Evolutionary conservation across 805 yeast species (phyloP), one percentile per base, ranked within the genome.

Genomic region (Ascoidea asiatica): DNA sequence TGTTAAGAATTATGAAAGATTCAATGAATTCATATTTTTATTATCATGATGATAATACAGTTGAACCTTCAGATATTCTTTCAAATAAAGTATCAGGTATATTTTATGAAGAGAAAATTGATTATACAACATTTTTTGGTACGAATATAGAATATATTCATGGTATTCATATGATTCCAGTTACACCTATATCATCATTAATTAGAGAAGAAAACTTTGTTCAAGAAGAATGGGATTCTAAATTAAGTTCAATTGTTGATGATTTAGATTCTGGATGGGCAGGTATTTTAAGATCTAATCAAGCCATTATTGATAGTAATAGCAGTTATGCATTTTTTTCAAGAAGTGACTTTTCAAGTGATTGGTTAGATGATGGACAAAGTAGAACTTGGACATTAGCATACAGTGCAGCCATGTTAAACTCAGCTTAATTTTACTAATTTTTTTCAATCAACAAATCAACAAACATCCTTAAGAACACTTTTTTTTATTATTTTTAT

Each of bases 161-260:
- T 52, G 90, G 90, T 4, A 82, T 81, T 48, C 88, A 82, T 57
- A 82, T 81, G 88, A 56, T 82, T 37, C 89, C 89, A 19, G 63
- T 75, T 22, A 79, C 84, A 0, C 82, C 86, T 1, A 66, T 69
- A 17, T 75, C 82, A 20, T 66, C 79, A 1, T 71, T 62, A 48
- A 66, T 80, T 38, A 69, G 89, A 47, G 58, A 64, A 17, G 69
- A 79, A 1, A 50, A 53, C 3, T 77, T 70, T 59, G 81, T 72
- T 2, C 48, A 60, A 43, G 68, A 75, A 52, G 81, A 81, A 58
- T 81, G 90, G 90, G 61, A 68, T 5, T 66, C 62, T 41, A 66
- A 65, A 48, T 55, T 81, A 23, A 57, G 61, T 2, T 40, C 57
- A 0, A 56, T 75, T 21, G 65, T 72, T 18, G 66, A 55, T 21